Base-by-base conservation (phyloP, 352 stramenopile genomes). In the Blastocystis sp. region DNA sequence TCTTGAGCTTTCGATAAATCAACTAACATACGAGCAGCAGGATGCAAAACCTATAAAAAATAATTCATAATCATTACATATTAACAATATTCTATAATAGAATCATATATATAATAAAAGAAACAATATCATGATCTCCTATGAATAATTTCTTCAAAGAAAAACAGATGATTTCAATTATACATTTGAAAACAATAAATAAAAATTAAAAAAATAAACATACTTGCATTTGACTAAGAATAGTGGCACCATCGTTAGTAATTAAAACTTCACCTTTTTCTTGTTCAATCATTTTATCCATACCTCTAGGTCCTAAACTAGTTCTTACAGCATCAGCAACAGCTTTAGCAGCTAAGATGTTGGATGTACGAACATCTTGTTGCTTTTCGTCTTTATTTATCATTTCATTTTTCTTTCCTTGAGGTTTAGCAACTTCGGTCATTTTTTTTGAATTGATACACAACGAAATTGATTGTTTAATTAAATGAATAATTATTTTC, bases 21-120 rank as follows among this genome's bases (percentile, higher is more conserved):
- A 59, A 97, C 89, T 46, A 99, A 76, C 90, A 97, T 99, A 77
- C 96, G 95, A 41, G 90, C 91, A 19, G 88, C 92, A n/a, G 91
- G 91, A 75, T 99, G 91, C 66, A 91, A 88, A 66, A 93, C 82
- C 67, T 87, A 78, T 16, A 4, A 10, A n/a, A 31, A 13, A 36
- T 47, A 13, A 47, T 34, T 34, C 34, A 77, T 44, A 46, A 37
- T 9, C 40, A 24, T 24, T 25, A 46, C 13, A 35, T 18, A 9
- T 9, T 18, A 9, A 4, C 30, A 18, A 23, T n/a, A n/a, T n/a
- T n/a, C n/a, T n/a, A n/a, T n/a, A n/a, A n/a, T n/a, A n/a, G n/a
- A n/a, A n/a, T n/a, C n/a, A n/a, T n/a, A n/a, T n/a, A n/a, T n/a
- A n/a, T n/a, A n/a, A n/a, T n/a, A n/a, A 13, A 13, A 39, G 13